Base-by-base conservation (phyloP, 768 basidiomycete genomes). In the Phylloporus scabripes region DNA sequence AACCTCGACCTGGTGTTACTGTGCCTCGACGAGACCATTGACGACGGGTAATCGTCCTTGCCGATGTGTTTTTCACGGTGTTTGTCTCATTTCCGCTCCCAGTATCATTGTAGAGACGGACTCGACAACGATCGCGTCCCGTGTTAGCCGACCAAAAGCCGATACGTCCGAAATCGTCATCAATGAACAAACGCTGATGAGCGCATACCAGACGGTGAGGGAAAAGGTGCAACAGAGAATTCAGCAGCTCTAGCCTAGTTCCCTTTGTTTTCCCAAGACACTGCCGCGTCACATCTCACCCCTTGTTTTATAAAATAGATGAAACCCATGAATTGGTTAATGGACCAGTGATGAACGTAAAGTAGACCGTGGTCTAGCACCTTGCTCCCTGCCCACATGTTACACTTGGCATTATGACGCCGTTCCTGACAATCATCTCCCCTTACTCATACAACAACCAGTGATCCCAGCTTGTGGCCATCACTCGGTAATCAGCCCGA, bases 61-160 rank as follows among this genome's bases (percentile, higher is more conserved):
- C 39, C 31, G 15, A 45, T 21, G 24, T 46, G 21, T 1, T 26
- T 34, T 10, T 17, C 36, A 40, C 42, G 23, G 28, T 11, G 7
- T 6, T 7, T 32, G 2, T 10, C 54, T 56, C 57, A 65, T 50
- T 3, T 36, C 53, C 40, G 41, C 36, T 48, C 15, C 26, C 64
- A 97, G 95, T 15, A 89, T 98, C 63, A 94, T 98, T 56, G 84
- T 98, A 17, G 95, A 98, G 70, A 98, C 95, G 0, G 96, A 99
- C 65, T 76, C 94, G 3, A 81, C 91, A 0, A 87, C 94, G n/a
- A 96, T 98, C 63, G 92, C 93, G 0, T 91, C 92, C 28, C 74
- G 96, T 46, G 96, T 98, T 45, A 94, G 89, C 60, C 73, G 93
- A 55, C 91, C 96, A 37, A 85, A 83, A 55, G 85, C 95, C 14